These are phyloP conservation scores for Fusarium sp. DNA, from an alignment of 2,329 filamentous ascomycete species.

Conservation along the genomic window DNA sequence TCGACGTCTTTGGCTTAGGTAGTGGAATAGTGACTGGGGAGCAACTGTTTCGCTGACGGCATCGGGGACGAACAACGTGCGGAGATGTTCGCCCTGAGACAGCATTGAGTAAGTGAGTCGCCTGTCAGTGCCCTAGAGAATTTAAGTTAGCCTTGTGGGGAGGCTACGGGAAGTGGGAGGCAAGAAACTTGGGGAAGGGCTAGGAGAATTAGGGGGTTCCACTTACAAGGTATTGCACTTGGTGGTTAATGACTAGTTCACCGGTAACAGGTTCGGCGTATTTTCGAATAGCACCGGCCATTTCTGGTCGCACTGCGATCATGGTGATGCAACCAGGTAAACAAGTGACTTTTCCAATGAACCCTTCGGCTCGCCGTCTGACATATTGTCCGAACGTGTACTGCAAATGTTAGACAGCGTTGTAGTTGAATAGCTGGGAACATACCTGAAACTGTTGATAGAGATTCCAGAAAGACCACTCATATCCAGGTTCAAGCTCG, in stretches of 20 bases:
- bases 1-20: slow-evolving; percentile 46
- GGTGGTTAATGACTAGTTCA: slow-evolving; percentile 31
- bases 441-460: slow-evolving; percentile 37
- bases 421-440: accelerated
- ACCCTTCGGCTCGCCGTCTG: slow-evolving; percentile 26
- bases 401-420: background rate
- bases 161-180: background rate
- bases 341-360: slow-evolving; percentile 33
- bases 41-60: slow-evolving; percentile 48
- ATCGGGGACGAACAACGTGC: slow-evolving; percentile 45
- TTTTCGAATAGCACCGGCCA: slow-evolving; percentile 34
- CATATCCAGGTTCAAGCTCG: slow-evolving; percentile 33
- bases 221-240: slow-evolving; percentile 37
- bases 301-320: slow-evolving; percentile 33
- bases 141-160: background rate
- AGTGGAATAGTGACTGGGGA: slow-evolving; percentile 46
- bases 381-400: slow-evolving; percentile 37
- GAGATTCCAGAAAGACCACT: slow-evolving; percentile 37
- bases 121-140: slow-evolving; percentile 27
- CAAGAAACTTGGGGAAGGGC: background rate
- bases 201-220: background rate
- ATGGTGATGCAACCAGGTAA: slow-evolving; percentile 37
- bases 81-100: slow-evolving; percentile 30
- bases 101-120: slow-evolving; percentile 37
- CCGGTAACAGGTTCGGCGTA: slow-evolving; percentile 33